Evolutionary conservation across 2,329 filamentous ascomycete genomes (phyloP).

Genomic region (Trichoderma lentiforme): DNA sequence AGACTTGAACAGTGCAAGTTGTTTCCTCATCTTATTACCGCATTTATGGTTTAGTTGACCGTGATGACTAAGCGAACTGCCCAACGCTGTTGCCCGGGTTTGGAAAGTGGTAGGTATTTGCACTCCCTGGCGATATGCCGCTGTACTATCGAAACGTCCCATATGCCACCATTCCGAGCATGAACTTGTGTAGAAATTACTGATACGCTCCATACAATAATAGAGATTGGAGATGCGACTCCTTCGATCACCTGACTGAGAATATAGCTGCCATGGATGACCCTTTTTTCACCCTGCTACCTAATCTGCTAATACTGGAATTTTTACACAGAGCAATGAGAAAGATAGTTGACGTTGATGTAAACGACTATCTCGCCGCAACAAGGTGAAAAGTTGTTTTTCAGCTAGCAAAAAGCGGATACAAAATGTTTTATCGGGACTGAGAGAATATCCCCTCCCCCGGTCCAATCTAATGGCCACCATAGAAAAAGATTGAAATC

Average conservation of each 20-base stretch:
- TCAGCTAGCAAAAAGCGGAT: not conserved
- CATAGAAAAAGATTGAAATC: not conserved
- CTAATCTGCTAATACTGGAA: too few relatives aligned
- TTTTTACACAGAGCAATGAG: too few relatives aligned
- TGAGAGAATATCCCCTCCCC: not conserved
- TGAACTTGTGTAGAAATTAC: not conserved
- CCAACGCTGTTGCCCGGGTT: not conserved
- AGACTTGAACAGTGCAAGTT: not conserved
- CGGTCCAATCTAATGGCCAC: not conserved
- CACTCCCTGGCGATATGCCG: not conserved
- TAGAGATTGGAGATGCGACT: too few relatives aligned
- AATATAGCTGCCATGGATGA: too few relatives aligned
- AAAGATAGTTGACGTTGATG: not conserved
- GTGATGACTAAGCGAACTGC: not conserved
- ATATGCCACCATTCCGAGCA: not conserved
- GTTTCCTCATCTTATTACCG: slow-evolving; percentile 5
- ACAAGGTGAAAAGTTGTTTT: not conserved
- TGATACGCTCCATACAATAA: too few relatives aligned
- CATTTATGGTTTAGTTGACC: not conserved
- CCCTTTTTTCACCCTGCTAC: too few relatives aligned
- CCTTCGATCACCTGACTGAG: too few relatives aligned
- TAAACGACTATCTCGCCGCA: not conserved
- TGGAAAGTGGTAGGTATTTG: not conserved
- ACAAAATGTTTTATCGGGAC: not conserved
- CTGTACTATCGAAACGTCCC: not conserved